These are phyloP conservation scores for Nothophaeocryptopus gaeumannii DNA, from an alignment of 2,329 filamentous ascomycete species.

Conservation along the genomic window DNA sequence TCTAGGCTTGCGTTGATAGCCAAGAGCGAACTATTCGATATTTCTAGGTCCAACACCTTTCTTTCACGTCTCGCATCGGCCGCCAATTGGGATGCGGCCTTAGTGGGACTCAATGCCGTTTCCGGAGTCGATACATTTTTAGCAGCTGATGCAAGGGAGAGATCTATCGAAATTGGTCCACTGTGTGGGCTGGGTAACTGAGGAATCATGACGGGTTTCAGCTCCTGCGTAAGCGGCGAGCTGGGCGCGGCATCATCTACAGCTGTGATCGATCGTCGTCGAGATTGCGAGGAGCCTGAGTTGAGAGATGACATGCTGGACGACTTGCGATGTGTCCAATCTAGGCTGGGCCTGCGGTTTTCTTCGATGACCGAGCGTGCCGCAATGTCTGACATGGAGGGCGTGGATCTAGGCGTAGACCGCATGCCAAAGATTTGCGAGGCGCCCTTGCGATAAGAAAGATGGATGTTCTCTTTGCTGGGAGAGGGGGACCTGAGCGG, in stretches of 20 bases:
- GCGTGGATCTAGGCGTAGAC: slow-evolving; percentile 18
- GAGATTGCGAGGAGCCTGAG: slow-evolving; percentile 36
- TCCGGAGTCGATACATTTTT: slow-evolving; percentile 15
- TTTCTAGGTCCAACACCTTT: slow-evolving; percentile 94
- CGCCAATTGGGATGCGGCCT: slow-evolving; percentile 69
- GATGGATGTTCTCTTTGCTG: slow-evolving; percentile 47
- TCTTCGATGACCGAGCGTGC: slow-evolving; percentile 6
- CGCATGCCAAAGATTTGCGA: slow-evolving; percentile 46
- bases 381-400: slow-evolving; percentile 7
- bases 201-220: slow-evolving; percentile 12
- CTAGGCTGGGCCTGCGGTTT: slow-evolving; percentile 11
- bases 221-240: slow-evolving; percentile 24
- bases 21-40: slow-evolving; percentile 89
- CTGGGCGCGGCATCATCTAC: slow-evolving; percentile 16
- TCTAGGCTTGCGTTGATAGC: slow-evolving; percentile 94
- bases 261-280: slow-evolving; percentile 32
- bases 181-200: slow-evolving; percentile 18
- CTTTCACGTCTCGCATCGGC: slow-evolving; percentile 86
- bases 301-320: slow-evolving; percentile 48
- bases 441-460: slow-evolving; percentile 50
- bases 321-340: slow-evolving; percentile 29
- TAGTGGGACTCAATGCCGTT: slow-evolving; percentile 35
- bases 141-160: slow-evolving; percentile 23
- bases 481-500: slow-evolving; percentile 43
- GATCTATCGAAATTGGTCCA: slow-evolving; percentile 28